These are phyloP conservation scores for Coriaria nepalensis DNA, from an alignment of 306 rosid species.

Conservation along the genomic window DNA sequence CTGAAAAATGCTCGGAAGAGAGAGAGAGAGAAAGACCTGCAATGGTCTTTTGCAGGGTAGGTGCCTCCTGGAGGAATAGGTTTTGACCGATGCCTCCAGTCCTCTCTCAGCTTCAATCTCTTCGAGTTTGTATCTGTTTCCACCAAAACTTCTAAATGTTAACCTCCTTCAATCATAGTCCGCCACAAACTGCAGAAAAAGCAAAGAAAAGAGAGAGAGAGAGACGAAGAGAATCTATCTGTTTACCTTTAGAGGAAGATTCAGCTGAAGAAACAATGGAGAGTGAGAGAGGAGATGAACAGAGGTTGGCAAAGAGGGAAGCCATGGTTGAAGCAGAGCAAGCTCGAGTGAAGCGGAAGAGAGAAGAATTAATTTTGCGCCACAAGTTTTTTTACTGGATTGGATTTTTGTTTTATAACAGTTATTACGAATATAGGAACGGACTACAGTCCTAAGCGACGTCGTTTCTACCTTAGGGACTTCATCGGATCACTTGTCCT, in stretches of 20 bases:
- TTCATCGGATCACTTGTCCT: too few species aligned
- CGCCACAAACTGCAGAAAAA: background rate
- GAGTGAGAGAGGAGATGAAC: slow-evolving; percentile 31
- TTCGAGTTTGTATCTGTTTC: slow-evolving; percentile 36
- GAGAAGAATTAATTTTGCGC: too few species aligned
- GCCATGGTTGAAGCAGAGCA: slow-evolving; percentile 27
- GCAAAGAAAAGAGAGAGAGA: background rate
- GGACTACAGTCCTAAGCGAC: too few species aligned
- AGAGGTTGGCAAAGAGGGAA: slow-evolving; percentile 33
- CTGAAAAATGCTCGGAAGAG: too few species aligned
- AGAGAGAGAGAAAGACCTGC: slow-evolving; percentile 65
- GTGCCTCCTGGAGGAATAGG: slow-evolving; percentile 89
- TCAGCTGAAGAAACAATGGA: slow-evolving; percentile 33
- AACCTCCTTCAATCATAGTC: background rate
- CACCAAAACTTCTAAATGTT: background rate
- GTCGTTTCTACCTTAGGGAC: too few species aligned
- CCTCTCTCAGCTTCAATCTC: slow-evolving; percentile 43
- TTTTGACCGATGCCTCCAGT: slow-evolving; percentile 77
- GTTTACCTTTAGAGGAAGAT: slow-evolving; percentile 44
- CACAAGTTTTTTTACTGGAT: too few species aligned
- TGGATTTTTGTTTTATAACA: too few species aligned
- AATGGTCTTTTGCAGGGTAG: slow-evolving; percentile 89
- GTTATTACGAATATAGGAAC: too few species aligned
- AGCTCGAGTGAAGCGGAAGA: slow-evolving; percentile 7
- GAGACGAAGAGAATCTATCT: too few species aligned